Conservation (phyloP, 75 land plant species). For the Pinus albicaulis region DNA sequence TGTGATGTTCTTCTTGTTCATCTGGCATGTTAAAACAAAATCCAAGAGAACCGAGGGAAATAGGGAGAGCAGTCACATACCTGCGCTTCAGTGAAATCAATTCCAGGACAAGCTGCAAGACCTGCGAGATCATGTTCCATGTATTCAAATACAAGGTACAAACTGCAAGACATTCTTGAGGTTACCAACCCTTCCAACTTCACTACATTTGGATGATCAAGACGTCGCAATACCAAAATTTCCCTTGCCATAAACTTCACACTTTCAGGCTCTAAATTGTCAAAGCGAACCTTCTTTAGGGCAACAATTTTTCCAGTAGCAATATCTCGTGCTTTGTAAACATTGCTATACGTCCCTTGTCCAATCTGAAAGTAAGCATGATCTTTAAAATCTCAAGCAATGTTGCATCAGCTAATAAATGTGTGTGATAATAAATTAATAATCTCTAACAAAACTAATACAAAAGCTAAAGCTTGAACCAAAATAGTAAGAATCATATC, state of each 20-base stretch:
- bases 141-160: conserved; percentile 81
- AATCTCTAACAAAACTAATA: neutral
- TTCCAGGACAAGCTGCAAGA: conserved; percentile 61
- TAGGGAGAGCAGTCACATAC: conserved; percentile 24
- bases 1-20: neutral
- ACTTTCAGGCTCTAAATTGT: conserved; percentile 88
- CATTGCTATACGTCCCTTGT: conserved; percentile 93
- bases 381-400: neutral
- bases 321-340: conserved; percentile 79
- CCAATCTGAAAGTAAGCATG: conserved; percentile 55
- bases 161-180: conserved; percentile 77
- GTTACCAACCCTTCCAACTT: conserved; percentile 87
- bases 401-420: neutral
- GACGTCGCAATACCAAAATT: conserved; percentile 71
- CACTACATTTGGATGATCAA: conserved; percentile 86
- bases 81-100: conserved; percentile 72
- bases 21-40: neutral
- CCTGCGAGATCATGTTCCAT: conserved; percentile 94
- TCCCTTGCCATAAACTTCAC: conserved; percentile 93
- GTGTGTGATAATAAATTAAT: neutral
- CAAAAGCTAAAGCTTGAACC: neutral
- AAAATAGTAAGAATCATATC: neutral
- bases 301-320: conserved; percentile 75
- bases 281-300: conserved; percentile 85
- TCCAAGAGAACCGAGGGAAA: conserved; percentile 31